These are phyloP conservation scores for Larix kaempferi DNA, from an alignment of 75 land plant species.

Conservation along the genomic window DNA sequence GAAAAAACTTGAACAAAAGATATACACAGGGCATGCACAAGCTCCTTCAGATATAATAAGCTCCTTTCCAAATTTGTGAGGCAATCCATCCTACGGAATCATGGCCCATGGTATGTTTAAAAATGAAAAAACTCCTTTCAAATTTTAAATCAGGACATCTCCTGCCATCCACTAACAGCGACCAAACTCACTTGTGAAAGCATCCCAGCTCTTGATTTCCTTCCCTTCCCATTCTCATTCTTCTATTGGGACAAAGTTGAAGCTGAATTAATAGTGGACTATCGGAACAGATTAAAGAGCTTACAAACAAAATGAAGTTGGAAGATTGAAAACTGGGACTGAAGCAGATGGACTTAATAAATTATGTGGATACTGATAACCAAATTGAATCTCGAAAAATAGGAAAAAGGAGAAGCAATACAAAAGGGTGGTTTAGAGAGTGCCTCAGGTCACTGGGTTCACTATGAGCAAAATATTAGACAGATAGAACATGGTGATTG, in stretches of 20 bases:
- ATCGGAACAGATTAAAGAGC: neutral
- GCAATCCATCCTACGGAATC: neutral
- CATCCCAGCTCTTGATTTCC: neutral
- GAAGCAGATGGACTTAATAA: neutral
- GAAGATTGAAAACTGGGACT: neutral
- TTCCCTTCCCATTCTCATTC: neutral
- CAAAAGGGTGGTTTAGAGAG: too few species aligned
- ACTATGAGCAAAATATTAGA: too few species aligned
- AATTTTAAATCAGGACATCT: too few species aligned
- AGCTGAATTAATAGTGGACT: neutral
- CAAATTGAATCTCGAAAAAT: too few species aligned
- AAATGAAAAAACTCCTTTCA: neutral
- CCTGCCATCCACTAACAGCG: neutral
- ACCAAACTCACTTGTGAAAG: neutral
- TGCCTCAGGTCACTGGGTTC: too few species aligned
- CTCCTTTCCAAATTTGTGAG: neutral
- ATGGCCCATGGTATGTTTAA: neutral
- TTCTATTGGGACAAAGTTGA: neutral
- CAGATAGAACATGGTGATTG: too few species aligned
- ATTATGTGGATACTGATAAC: neutral
- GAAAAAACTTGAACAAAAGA: neutral
- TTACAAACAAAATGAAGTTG: neutral
- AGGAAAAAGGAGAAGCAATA: too few species aligned
- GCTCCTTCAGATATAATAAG: neutral
- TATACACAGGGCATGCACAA: neutral